Evolutionary conservation across 306 rosid species (phyloP), one percentile per base, ranked within the genome.

Genomic region (Castanea mollissima): DNA sequence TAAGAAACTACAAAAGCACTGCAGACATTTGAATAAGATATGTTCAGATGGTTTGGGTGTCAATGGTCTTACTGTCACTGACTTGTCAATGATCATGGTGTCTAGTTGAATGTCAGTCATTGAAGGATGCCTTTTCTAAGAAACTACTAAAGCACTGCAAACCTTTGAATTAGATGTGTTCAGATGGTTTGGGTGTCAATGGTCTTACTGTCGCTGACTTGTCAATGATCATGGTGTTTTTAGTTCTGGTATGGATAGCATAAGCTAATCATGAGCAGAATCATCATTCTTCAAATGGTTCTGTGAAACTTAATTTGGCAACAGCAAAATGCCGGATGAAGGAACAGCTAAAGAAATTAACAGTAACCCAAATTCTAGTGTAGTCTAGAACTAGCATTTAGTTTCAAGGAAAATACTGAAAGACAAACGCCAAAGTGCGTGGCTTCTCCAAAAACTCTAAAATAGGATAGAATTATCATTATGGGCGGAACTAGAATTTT

Each of bases 21-120:
- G 98, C 87, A 87, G 83, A 71, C 94, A 90, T 62, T 70, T 89
- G 86, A 86, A 84, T 38, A 82, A 74, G 51, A 68, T 87, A 79
- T 72, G 83, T 80, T 52, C 49, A 32, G 25, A 83, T 89, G 87
- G 77, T 80, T 16, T 89, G 94, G 91, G 57, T 69, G 54, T 89
- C 78, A 38, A 58, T 81, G 79, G 64, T 78, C 23, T 12, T 81
- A 73, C 83, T 91, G 65, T 38, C 44, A 38, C 10, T 6, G 44
- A 35, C 9, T 35, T 35, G 44, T 87, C 91, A 16, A 27, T 72
- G 32, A 1, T 72, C 64, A 84, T 88, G 96, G 64, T 81, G 72
- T 31, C 91, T 93, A 12, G 55, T 93, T 38, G 88, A 81, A 56
- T 88, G 94, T 63, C 78, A 89, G 59, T 57, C 89, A 5, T 88